Evolutionary conservation across 2,329 filamentous ascomycete species (phyloP).

Genomic region (Aureobasidium zeae): DNA sequence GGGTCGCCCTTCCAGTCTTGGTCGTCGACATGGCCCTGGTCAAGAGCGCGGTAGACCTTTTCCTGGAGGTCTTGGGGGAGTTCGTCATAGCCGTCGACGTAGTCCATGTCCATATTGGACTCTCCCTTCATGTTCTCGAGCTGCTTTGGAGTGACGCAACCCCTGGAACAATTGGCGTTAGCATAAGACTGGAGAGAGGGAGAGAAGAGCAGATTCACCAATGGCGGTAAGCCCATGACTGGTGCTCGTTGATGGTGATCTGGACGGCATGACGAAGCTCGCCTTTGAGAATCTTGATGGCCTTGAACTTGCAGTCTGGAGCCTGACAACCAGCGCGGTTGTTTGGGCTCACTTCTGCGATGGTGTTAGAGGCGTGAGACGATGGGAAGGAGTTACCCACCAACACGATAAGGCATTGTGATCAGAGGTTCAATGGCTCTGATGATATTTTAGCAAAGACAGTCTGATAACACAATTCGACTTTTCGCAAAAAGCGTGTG

Average conservation of each 20-base stretch:
- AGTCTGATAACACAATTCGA: no score
- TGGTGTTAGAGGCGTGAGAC: not conserved
- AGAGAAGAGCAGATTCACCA: conserved; percentile 52
- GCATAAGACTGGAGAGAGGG: not conserved
- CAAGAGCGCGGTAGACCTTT: conserved; percentile 64
- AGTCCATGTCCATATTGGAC: conserved; percentile 51
- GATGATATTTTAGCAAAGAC: not conserved
- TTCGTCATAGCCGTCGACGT: conserved; percentile 75
- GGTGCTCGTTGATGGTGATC: conserved; percentile 53
- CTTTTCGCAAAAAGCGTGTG: no score
- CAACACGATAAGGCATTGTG: conserved; percentile 11
- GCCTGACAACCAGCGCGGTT: conserved; percentile 67
- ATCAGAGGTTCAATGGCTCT: no score
- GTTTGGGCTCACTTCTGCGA: conserved; percentile 59
- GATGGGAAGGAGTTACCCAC: not conserved
- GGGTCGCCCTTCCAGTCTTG: conserved; percentile 81
- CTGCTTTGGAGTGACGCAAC: conserved; percentile 73
- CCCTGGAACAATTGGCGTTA: conserved; percentile 53
- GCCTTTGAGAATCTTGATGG: conserved; percentile 66
- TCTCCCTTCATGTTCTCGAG: conserved; percentile 55
- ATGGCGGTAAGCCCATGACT: conserved; percentile 70
- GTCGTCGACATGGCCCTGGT: conserved; percentile 70
- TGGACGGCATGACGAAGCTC: conserved; percentile 68
- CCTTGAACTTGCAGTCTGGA: conserved; percentile 60
- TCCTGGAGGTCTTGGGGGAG: conserved; percentile 57